phyloP scores from a whole-genome alignment of 164 flowering plant genomes.

The Taxillus chinensis region DNA sequence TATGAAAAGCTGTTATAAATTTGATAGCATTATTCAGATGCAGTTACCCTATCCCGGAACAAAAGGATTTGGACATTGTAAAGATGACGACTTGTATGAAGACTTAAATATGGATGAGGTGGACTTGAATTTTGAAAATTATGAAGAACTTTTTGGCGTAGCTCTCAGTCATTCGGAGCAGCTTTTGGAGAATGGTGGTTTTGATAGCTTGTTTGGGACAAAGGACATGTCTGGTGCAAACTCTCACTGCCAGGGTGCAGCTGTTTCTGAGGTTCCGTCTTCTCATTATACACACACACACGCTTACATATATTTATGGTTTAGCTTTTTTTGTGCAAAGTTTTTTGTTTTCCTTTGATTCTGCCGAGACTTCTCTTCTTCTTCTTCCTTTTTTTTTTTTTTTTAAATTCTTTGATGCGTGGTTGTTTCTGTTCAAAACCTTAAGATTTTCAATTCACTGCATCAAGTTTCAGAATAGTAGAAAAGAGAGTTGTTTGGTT shows the following conservation, averaged over 20 bases:
- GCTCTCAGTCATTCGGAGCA: conserved; percentile 49
- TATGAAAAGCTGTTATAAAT: too few relatives aligned
- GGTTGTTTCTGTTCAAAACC: too few relatives aligned
- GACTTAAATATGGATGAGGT: conserved; percentile 68
- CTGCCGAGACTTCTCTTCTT: too few relatives aligned
- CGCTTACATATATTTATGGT: too few relatives aligned
- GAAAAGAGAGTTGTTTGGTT: too few relatives aligned
- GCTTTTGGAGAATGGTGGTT: conserved; percentile 65
- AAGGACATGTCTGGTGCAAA: conserved; percentile 25
- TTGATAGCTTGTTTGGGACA: conserved; percentile 58
- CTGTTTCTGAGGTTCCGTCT: conserved; percentile 39
- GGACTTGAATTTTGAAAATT: conserved; percentile 70
- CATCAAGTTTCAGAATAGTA: too few relatives aligned
- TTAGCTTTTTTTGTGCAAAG: too few relatives aligned
- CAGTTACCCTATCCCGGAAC: conserved; percentile 37
- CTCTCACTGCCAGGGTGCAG: conserved; percentile 43
- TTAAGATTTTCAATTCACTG: too few relatives aligned
- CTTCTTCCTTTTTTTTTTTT: too few relatives aligned
- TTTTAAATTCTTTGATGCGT: too few relatives aligned
- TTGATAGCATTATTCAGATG: conserved; percentile 3
- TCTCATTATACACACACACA: neutral
- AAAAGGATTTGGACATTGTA: conserved; percentile 31
- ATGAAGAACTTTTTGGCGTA: conserved; percentile 76
- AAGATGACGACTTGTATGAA: conserved; percentile 48
- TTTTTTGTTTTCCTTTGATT: too few relatives aligned